Conservation (phyloP, 352 stramenopile species). For the Phytophthora multivora region DNA sequence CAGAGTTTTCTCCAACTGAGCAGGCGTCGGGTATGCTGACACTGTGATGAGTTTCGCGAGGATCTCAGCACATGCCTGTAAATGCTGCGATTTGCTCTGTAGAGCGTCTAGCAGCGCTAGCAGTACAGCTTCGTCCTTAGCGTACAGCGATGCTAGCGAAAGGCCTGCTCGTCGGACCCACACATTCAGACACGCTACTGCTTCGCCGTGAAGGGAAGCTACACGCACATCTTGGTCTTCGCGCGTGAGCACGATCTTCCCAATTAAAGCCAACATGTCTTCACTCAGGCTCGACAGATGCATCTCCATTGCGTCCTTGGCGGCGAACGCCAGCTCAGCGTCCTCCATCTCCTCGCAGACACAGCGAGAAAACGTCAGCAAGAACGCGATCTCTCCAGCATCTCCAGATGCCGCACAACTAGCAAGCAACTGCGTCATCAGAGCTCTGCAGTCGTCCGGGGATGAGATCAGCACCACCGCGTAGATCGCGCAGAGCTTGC, state of each 20-base stretch:
- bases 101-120: slow-evolving; percentile 52
- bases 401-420: slow-evolving; percentile 32
- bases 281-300: slow-evolving; percentile 48
- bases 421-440: slow-evolving; percentile 42
- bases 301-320: slow-evolving; percentile 71
- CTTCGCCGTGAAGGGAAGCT: slow-evolving; percentile 53
- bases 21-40: slow-evolving; percentile 55
- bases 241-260: slow-evolving; percentile 48
- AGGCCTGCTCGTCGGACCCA: slow-evolving; percentile 66
- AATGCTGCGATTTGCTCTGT: slow-evolving; percentile 51
- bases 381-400: slow-evolving; percentile 45
- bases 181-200: slow-evolving; percentile 57
- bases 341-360: slow-evolving; percentile 75
- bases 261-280: slow-evolving; percentile 50
- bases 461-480: slow-evolving; percentile 58
- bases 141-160: slow-evolving; percentile 55
- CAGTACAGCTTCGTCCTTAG: slow-evolving; percentile 47
- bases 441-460: slow-evolving; percentile 50
- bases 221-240: slow-evolving; percentile 36
- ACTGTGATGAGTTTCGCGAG: slow-evolving; percentile 64
- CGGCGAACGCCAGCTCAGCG: slow-evolving; percentile 57
- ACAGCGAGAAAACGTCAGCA: slow-evolving; percentile 60
- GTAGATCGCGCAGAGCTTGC: slow-evolving; percentile 67
- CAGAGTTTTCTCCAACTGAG: slow-evolving; percentile 50
- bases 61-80: slow-evolving; percentile 57